A percentile compares a stretch with the other conserved stretches of the same genome.
phyloP scores from a whole-genome alignment of 805 yeast species.

The Kurtzmaniella cleridarum region DNA sequence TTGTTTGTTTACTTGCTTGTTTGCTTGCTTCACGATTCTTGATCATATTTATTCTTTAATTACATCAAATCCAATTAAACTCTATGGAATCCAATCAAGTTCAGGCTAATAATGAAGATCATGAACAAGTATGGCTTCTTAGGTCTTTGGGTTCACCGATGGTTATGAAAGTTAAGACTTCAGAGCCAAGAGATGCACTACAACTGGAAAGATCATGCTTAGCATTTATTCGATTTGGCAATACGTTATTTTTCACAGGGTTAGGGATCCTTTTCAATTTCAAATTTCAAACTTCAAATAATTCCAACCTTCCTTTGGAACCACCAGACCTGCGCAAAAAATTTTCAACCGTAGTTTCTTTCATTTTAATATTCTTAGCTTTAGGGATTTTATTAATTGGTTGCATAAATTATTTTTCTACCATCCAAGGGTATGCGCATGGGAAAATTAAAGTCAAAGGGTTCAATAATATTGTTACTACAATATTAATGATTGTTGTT shows the following conservation, averaged over 20 bases:
- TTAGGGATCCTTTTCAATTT: slow-evolving; percentile 43
- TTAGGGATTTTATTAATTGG: slow-evolving; percentile 33
- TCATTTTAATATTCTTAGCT: slow-evolving; percentile 32
- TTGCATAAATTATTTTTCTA: slow-evolving; percentile 36
- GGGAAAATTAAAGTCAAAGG: slow-evolving; percentile 36
- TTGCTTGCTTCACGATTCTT: too few relatives aligned
- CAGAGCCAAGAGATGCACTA: slow-evolving; percentile 51
- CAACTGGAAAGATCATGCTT: slow-evolving; percentile 51
- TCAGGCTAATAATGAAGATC: too few relatives aligned
- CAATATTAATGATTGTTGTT: slow-evolving; percentile 25
- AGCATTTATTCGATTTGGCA: slow-evolving; percentile 43
- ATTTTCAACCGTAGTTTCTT: slow-evolving; percentile 28
- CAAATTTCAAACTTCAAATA: slow-evolving; percentile 30
- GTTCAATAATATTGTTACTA: slow-evolving; percentile 24
- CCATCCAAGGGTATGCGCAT: slow-evolving; percentile 40
- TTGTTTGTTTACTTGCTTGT: too few relatives aligned
- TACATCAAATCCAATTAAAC: too few relatives aligned
- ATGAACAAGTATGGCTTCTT: not conserved
- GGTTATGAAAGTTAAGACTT: slow-evolving; percentile 29
- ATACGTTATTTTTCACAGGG: slow-evolving; percentile 41
- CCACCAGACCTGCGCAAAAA: slow-evolving; percentile 7
- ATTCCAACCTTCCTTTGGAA: slow-evolving; percentile 5
- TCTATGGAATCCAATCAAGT: too few relatives aligned
- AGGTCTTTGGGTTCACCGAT: slow-evolving; percentile 6
- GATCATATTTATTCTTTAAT: too few relatives aligned